Conservation (phyloP, 352 stramenopile species). For the Phytophthora cryptogea region DNA sequence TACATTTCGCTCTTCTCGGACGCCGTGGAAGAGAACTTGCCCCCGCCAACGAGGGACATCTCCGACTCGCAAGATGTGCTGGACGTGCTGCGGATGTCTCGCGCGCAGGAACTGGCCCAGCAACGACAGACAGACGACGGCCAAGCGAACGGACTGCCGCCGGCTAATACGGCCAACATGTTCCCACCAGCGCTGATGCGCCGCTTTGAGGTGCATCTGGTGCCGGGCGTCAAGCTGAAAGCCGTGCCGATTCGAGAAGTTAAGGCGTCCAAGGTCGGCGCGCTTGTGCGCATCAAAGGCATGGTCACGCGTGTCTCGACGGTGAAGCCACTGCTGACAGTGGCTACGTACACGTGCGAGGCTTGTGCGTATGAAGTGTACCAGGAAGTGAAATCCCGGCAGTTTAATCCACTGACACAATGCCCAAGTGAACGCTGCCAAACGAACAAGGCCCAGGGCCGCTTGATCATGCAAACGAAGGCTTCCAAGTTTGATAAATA, state of each 20-base stretch:
- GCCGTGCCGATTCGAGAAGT: slow-evolving; percentile 94
- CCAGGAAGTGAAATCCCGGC: slow-evolving; percentile 92
- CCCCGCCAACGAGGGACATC: slow-evolving; percentile 79
- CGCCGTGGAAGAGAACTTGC: slow-evolving; percentile 88
- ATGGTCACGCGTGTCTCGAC: slow-evolving; percentile 99
- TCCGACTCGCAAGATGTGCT: slow-evolving; percentile 84
- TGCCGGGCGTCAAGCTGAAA: slow-evolving; percentile 86
- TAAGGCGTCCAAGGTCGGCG: slow-evolving; percentile 93
- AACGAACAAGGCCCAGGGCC: slow-evolving; percentile 76
- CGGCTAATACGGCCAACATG: slow-evolving; percentile 51
- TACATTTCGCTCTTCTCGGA: slow-evolving; percentile 91
- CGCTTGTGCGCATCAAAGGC: slow-evolving; percentile 95
- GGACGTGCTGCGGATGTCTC: slow-evolving; percentile 79
- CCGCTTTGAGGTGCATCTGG: slow-evolving; percentile 83
- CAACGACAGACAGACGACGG: slow-evolving; percentile 41
- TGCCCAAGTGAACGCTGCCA: slow-evolving; percentile 92
- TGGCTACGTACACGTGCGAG: slow-evolving; percentile 98
- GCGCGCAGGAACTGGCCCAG: slow-evolving; percentile 73
- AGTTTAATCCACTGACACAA: slow-evolving; percentile 94
- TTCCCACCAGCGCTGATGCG: slow-evolving; percentile 94
- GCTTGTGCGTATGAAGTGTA: slow-evolving; percentile 97
- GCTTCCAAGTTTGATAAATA: slow-evolving; percentile 99
- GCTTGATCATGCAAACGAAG: slow-evolving; percentile 95
- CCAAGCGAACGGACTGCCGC: slow-evolving; percentile 31
- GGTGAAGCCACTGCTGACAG: slow-evolving; percentile 96